phyloP scores from a whole-genome alignment of 2,329 filamentous ascomycete species.

The Herpotrichia juniperi region DNA sequence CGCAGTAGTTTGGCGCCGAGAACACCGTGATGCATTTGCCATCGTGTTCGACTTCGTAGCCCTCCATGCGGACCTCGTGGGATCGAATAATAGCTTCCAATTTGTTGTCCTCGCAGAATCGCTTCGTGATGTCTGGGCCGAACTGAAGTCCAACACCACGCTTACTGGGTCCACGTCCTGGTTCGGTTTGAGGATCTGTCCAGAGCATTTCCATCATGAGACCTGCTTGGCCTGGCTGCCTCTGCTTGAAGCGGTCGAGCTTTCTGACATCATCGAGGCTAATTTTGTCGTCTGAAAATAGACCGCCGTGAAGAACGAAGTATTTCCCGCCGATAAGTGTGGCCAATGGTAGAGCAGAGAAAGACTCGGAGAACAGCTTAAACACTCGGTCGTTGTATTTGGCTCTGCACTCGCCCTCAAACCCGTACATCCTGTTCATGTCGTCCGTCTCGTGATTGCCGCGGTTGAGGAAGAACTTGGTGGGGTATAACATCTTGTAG shows the following conservation, averaged over 20 bases:
- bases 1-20: slow-evolving; percentile 96
- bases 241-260: slow-evolving; percentile 86
- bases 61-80: slow-evolving; percentile 98
- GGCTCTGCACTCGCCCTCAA: slow-evolving; percentile 96
- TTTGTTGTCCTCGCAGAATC: slow-evolving; percentile 95
- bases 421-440: slow-evolving; percentile 98
- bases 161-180: slow-evolving; percentile 92
- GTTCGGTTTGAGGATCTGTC: slow-evolving; percentile 90
- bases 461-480: slow-evolving; percentile 91
- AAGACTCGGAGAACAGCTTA: slow-evolving; percentile 97
- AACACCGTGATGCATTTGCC: slow-evolving; percentile 98
- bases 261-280: slow-evolving; percentile 94
- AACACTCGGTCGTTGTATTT: slow-evolving; percentile 97
- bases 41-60: slow-evolving; percentile 98
- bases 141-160: slow-evolving; percentile 96
- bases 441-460: slow-evolving; percentile 99
- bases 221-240: slow-evolving; percentile 89
- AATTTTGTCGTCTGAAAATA: slow-evolving; percentile 94
- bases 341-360: slow-evolving; percentile 90
- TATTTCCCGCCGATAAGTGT: slow-evolving; percentile 91
- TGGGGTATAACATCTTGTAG: slow-evolving; percentile 93
- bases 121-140: slow-evolving; percentile 92
- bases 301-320: slow-evolving; percentile 89
- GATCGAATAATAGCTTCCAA: slow-evolving; percentile 94
- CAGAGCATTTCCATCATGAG: slow-evolving; percentile 99